These are phyloP conservation scores for Simmondsia chinensis DNA, from an alignment of 148 eudicot species.

Conservation along the genomic window DNA sequence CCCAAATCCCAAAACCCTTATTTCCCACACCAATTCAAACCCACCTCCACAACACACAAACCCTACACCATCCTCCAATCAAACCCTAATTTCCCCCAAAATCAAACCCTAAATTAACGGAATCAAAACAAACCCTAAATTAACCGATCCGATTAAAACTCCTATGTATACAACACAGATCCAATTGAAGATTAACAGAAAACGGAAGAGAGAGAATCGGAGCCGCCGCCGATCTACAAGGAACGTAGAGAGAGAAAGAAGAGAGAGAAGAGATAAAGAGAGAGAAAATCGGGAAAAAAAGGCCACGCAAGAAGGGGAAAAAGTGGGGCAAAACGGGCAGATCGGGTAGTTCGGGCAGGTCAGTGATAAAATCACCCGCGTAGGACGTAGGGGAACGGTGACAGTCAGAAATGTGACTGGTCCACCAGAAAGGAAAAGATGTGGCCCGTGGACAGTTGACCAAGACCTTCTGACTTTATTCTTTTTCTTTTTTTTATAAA, in stretches of 20 bases:
- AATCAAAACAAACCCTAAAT: constrained; percentile 13
- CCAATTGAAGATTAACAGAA: no score
- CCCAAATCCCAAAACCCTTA: constrained; percentile 16
- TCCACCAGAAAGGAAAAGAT: not conserved
- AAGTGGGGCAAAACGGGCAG: constrained; percentile 19
- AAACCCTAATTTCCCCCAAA: constrained; percentile 10
- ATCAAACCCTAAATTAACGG: no score
- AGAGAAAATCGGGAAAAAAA: constrained; percentile 6
- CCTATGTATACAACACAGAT: constrained; percentile 4
- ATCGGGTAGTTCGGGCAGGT: constrained; percentile 23
- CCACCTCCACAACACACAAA: no score
- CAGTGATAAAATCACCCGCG: constrained; percentile 14
- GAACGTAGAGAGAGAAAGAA: not conserved
- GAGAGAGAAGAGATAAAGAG: constrained; percentile 1
- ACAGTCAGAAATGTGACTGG: constrained; percentile 6
- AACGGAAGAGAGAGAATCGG: constrained; percentile 3
- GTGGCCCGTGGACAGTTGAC: no score
- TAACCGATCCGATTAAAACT: constrained; percentile 12
- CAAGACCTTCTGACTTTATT: no score
- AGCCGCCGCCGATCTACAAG: not conserved
- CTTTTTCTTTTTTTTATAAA: no score
- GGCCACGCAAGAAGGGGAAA: constrained; percentile 20
- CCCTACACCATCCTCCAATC: not conserved
- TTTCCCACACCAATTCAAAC: constrained; percentile 6
- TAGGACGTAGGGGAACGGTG: not conserved